Evolutionary conservation across 495 filamentous ascomycete genomes (phyloP), one percentile per base, ranked within the genome.

Genomic region (Hyaloscypha hepaticicola): DNA sequence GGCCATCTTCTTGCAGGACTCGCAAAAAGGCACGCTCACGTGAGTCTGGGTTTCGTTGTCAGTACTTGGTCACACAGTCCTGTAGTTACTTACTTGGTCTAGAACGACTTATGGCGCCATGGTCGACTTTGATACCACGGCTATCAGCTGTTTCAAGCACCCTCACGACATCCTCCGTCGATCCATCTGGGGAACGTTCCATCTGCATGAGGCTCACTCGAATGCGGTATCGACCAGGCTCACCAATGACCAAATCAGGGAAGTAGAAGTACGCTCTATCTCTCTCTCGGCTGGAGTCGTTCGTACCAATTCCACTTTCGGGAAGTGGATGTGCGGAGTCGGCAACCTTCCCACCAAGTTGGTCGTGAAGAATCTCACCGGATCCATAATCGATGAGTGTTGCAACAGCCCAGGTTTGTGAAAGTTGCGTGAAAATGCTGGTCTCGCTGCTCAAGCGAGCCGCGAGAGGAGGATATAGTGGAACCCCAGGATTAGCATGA

Each of bases 191-290:
- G 5, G 69, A 61, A 38, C 68, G 66, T 27, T 66, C 66, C 66
- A 72, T 69, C 24, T 66, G 55, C 64, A 69, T 69, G 45, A 72
- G 33, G 34, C 48, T 69, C 7, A 72, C 45, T 61, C 66, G 45
- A 49, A 72, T 61, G 9, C 61, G 56, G 33, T 72, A 72, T 38
- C 64, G 34, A 14, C 69, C 69, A 0, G 69, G 64, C 12, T 64
- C 45, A 41, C 63, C 0, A 25, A 72, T 69, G 9, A 61, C 33
- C 6, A 72, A 52, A 55, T 68, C 64, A 7, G 69, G 66, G 28
- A 72, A 69, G 31, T 67, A 69, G 52, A 69, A 69, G 53, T 72
- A 69, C 1, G 64, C 69, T 53, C 66, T 64, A 29, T 71, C 66
- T 21, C 55, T 61, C 9, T 26, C 48, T 8, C 53, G 16, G 52